Evolutionary conservation across 495 filamentous ascomycete species (phyloP).

Genomic region (Penicillium nucicola): DNA sequence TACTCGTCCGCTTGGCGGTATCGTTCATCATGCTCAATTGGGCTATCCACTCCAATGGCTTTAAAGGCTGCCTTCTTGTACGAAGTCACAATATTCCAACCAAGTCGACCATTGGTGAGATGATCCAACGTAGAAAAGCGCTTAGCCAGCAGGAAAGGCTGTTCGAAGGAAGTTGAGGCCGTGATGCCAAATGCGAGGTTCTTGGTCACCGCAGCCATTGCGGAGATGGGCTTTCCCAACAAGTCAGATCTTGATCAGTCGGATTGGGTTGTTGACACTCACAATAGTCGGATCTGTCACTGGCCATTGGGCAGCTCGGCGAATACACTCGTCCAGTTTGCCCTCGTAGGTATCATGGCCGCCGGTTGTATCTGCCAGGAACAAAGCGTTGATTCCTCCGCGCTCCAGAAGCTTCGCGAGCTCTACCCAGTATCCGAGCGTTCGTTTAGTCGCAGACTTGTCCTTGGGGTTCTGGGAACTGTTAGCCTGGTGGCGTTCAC

Average conservation of each 20-base stretch:
- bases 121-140: conserved; percentile 64
- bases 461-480: conserved; percentile 49
- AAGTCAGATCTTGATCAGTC: conserved; percentile 6
- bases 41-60: conserved; percentile 53
- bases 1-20: conserved; percentile 62
- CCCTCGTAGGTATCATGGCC: conserved; percentile 57
- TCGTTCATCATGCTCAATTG: conserved; percentile 59
- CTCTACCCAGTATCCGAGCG: conserved; percentile 57
- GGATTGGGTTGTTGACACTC: conserved; percentile 12
- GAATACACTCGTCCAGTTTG: conserved; percentile 48
- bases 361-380: conserved; percentile 60
- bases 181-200: conserved; percentile 47
- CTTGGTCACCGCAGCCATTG: conserved; percentile 50
- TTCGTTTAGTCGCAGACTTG: conserved; percentile 54
- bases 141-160: conserved; percentile 56
- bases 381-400: conserved; percentile 57
- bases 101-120: conserved; percentile 55
- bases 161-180: conserved; percentile 55
- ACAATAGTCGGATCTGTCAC: conserved; percentile 55
- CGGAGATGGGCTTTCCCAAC: conserved; percentile 34
- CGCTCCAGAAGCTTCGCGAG: conserved; percentile 57
- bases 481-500: conserved; percentile 1
- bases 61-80: conserved; percentile 59
- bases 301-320: conserved; percentile 56
- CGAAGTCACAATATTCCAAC: conserved; percentile 65